Evolutionary conservation across 495 filamentous ascomycete genomes (phyloP).

Genomic region (Pseudomonodictys pantanalensis): DNA sequence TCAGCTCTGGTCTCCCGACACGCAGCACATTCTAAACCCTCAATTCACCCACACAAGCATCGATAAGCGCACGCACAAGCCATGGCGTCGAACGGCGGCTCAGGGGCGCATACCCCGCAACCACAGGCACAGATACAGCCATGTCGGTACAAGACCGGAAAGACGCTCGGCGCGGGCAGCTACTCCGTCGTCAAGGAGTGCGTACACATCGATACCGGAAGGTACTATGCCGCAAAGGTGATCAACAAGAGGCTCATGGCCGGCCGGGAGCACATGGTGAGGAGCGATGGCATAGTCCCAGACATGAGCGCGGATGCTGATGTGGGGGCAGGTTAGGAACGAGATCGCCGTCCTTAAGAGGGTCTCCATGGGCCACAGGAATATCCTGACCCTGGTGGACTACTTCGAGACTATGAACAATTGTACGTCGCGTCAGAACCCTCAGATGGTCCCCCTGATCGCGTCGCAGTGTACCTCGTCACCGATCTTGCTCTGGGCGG

Average conservation of each 20-base stretch:
- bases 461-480: constrained; percentile 76
- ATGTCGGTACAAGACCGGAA: constrained; percentile 95
- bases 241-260: constrained; percentile 99
- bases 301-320: background rate
- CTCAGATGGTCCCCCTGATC: background rate
- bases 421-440: constrained; percentile 45
- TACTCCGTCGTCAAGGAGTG: constrained; percentile 99
- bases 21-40: background rate
- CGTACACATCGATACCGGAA: constrained; percentile 95
- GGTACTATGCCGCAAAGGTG: constrained; percentile 98
- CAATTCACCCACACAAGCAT: too few relatives aligned
- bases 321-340: constrained; percentile 71
- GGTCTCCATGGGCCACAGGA: constrained; percentile 97
- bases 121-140: constrained; percentile 65
- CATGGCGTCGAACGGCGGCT: constrained; percentile 28
- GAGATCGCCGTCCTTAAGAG: constrained; percentile 96
- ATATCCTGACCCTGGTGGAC: constrained; percentile 95
- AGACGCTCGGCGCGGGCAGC: constrained; percentile 91
- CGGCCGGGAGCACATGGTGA: constrained; percentile 95
- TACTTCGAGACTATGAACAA: constrained; percentile 99
- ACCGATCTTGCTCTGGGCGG: constrained; percentile 95
- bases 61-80: too few relatives aligned
- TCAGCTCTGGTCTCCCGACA: too few relatives aligned
- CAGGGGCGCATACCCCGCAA: constrained; percentile 16
- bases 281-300: background rate